phyloP scores from a whole-genome alignment of 495 filamentous ascomycete genomes.

The Cercophora samala region DNA sequence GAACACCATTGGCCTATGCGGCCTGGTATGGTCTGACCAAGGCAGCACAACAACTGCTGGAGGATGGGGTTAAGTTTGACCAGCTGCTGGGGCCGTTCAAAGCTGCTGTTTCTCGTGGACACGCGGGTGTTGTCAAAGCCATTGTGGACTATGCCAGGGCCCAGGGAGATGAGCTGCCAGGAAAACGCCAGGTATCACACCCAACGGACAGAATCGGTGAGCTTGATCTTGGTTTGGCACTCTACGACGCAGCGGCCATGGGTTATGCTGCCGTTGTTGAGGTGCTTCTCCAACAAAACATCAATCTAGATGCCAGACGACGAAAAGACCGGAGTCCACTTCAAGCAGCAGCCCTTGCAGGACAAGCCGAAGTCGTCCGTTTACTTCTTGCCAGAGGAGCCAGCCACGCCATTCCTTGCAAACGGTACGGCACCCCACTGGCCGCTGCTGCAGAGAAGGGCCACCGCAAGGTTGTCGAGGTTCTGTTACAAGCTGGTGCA shows the following conservation, averaged over 20 bases:
- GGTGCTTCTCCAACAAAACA: slow-evolving; percentile 16
- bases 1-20: background rate
- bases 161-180: background rate
- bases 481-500: slow-evolving; percentile 15
- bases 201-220: background rate
- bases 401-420: slow-evolving; percentile 15
- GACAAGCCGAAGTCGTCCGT: slow-evolving; percentile 13
- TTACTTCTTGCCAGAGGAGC: slow-evolving; percentile 6
- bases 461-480: slow-evolving; percentile 2
- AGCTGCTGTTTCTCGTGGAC: background rate
- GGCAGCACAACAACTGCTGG: background rate
- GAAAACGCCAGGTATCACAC: background rate
- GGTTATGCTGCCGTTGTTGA: background rate
- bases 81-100: background rate
- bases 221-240: background rate
- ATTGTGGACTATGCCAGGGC: background rate
- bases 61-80: background rate
- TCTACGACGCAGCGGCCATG: background rate
- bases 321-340: slow-evolving; percentile 26
- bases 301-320: slow-evolving; percentile 11
- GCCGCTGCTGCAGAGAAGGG: slow-evolving; percentile 14
- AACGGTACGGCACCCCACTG: slow-evolving; percentile 21
- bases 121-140: background rate
- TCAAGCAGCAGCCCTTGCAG: slow-evolving; percentile 25
- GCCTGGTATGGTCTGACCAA: background rate